Percentiles rank a stretch among this genome's conserved stretches.
Conservation (phyloP, 352 stramenopile species). For the Phytophthora lateralis region DNA sequence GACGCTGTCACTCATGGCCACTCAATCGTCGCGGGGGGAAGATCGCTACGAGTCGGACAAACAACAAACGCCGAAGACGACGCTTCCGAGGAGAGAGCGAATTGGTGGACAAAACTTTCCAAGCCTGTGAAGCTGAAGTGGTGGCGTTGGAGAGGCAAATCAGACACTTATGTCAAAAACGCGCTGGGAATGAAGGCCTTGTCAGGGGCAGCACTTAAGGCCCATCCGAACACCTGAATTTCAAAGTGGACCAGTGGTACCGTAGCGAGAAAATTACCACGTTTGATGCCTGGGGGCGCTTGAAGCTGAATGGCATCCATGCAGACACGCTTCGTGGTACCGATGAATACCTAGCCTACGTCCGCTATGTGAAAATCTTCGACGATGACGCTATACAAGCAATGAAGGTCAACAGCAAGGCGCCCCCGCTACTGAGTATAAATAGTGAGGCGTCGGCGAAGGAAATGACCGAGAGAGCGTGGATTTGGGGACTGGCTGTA, state of each 20-base stretch:
- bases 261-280: neutral
- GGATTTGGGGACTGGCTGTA: neutral
- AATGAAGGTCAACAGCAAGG: neutral
- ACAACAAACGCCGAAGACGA: neutral
- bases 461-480: neutral
- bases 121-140: neutral
- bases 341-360: neutral
- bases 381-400: neutral
- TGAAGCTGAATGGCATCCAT: neutral
- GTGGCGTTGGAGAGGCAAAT: neutral
- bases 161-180: neutral
- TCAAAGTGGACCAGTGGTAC: neutral
- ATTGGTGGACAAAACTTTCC: neutral
- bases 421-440: neutral
- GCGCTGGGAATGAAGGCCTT: neutral
- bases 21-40: neutral
- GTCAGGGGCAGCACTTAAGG: neutral
- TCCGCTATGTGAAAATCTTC: neutral
- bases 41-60: neutral
- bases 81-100: neutral
- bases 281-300: neutral
- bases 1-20: neutral
- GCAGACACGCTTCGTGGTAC: no score
- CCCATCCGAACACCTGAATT: neutral
- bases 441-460: neutral